Evolutionary conservation across 306 rosid species (phyloP).

Genomic region (Malus domestica): DNA sequence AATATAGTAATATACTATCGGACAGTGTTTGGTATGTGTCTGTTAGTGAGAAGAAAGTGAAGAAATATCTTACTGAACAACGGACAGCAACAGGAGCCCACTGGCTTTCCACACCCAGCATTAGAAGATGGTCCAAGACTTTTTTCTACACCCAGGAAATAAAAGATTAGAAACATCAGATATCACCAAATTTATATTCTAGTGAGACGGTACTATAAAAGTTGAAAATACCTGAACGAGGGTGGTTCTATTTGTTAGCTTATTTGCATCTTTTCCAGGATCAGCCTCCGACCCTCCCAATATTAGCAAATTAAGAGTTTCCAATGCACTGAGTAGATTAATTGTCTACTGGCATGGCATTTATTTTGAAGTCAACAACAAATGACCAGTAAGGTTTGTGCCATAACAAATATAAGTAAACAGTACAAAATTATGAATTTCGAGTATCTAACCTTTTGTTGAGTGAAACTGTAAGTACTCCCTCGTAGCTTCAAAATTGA

Average conservation of each 20-base stretch:
- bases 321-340: constrained; percentile 79
- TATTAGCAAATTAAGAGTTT: constrained; percentile 66
- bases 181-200: constrained; percentile 17
- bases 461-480: constrained; percentile 64
- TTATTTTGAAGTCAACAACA: constrained; percentile 38
- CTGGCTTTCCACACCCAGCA: constrained; percentile 87
- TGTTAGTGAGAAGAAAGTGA: not conserved
- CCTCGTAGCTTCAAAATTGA: constrained; percentile 74
- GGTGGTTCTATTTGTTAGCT: constrained; percentile 60
- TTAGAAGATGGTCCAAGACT: constrained; percentile 65
- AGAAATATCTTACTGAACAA: constrained; percentile 51
- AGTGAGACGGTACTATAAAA: constrained; percentile 2
- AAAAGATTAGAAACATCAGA: constrained; percentile 25
- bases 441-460: constrained; percentile 82
- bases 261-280: constrained; percentile 71
- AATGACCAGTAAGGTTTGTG: constrained; percentile 40
- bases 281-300: constrained; percentile 67
- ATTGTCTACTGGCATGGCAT: constrained; percentile 88
- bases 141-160: constrained; percentile 56
- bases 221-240: constrained; percentile 68
- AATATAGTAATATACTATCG: not conserved
- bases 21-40: not conserved
- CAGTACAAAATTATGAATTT: constrained; percentile 18
- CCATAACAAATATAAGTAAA: not conserved
- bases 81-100: constrained; percentile 90